Percentiles rank a stretch among this genome's conserved stretches.
Conservation (phyloP, 371 early-diverging fungal genomes). For the Chytridium lagenaria region DNA sequence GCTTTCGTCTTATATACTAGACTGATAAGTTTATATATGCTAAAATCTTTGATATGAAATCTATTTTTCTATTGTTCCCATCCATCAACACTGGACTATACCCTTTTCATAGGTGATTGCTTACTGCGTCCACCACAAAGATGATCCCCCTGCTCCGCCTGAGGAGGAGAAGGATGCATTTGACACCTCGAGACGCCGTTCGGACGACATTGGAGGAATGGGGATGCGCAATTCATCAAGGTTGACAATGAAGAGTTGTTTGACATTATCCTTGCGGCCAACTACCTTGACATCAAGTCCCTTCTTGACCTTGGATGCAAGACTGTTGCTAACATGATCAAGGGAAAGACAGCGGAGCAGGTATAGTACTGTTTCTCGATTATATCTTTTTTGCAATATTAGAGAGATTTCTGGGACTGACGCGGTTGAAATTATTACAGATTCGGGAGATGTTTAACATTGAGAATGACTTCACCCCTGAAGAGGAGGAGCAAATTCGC, state of each 20-base stretch:
- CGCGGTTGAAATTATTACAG: constrained; percentile 38
- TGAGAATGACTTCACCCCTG: constrained; percentile 90
- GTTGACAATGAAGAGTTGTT: constrained; percentile 58
- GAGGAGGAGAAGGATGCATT: constrained; percentile 45
- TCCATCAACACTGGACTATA: constrained; percentile 2
- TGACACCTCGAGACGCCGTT: constrained; percentile 34
- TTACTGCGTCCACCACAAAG: constrained; percentile 79
- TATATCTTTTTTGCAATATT: neutral
- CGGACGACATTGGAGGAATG: constrained; percentile 58
- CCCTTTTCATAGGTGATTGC: constrained; percentile 81
- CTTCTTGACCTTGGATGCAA: constrained; percentile 65
- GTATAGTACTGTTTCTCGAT: neutral
- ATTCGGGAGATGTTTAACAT: constrained; percentile 93
- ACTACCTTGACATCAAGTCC: constrained; percentile 62
- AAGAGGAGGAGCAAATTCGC: constrained; percentile 79
- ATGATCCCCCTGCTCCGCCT: constrained; percentile 46
- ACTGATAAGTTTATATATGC: too few species aligned
- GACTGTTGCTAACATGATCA: constrained; percentile 62
- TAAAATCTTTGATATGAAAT: too few species aligned
- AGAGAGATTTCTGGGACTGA: too few species aligned
- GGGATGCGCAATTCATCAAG: constrained; percentile 58
- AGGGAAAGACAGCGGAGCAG: constrained; percentile 53
- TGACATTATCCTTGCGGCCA: constrained; percentile 63
- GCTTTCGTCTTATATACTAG: too few species aligned
- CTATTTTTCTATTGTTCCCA: too few species aligned